Conservation (phyloP, 345 rosid genomes). For the Eucalyptus marginata region DNA sequence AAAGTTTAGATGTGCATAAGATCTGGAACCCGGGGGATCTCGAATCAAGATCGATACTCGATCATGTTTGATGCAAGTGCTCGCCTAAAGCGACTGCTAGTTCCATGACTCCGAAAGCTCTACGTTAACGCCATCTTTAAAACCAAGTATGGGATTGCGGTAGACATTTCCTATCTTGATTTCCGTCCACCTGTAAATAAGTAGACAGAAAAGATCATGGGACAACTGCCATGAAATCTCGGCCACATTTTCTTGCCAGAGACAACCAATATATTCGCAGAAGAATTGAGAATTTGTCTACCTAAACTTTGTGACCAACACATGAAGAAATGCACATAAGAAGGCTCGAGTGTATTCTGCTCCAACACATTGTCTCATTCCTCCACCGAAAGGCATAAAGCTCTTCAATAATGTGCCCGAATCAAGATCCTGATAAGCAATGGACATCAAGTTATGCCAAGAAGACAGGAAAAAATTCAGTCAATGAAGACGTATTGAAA, state of each 20-base stretch:
- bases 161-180: not conserved
- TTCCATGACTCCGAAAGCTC: not conserved
- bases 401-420: not conserved
- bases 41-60: not conserved
- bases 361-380: constrained; percentile 8
- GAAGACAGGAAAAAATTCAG: not conserved
- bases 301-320: constrained; percentile 10
- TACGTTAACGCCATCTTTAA: not conserved
- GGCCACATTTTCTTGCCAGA: not conserved
- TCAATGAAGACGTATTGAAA: not conserved
- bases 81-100: not conserved
- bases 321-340: constrained; percentile 1
- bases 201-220: not conserved
- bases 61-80: not conserved
- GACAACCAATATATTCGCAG: not conserved
- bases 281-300: not conserved
- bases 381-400: constrained; percentile 9
- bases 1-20: not conserved
- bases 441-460: not conserved
- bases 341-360: not conserved
- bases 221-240: not conserved
- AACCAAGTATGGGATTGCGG: not conserved
- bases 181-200: constrained; percentile 3
- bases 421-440: not conserved
- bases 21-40: not conserved